Percentiles rank a stretch among this genome's conserved stretches.
Evolutionary conservation across 345 rosid genomes (phyloP).

Genomic region (Nasturtium officinale): DNA sequence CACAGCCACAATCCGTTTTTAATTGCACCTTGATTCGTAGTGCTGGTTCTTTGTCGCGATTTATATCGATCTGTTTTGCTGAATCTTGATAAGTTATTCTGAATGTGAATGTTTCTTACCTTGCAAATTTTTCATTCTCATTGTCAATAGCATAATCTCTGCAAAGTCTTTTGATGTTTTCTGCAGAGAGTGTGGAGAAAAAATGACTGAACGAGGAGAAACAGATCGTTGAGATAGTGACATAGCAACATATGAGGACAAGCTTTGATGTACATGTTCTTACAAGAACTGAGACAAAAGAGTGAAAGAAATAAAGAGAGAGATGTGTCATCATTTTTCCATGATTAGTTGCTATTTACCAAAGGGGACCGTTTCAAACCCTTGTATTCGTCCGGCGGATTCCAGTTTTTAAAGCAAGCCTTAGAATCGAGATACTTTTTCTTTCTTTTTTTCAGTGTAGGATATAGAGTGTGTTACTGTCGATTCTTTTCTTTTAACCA

Average conservation of each 20-base stretch:
- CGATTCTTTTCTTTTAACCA: too few relatives aligned
- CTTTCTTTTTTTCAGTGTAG: neutral
- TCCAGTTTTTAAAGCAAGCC: conserved; percentile 9
- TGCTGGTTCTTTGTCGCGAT: conserved; percentile 38
- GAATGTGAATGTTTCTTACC: conserved; percentile 12
- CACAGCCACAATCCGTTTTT: too few relatives aligned
- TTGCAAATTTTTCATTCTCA: conserved; percentile 38
- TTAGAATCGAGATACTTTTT: neutral
- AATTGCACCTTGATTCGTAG: conserved; percentile 9
- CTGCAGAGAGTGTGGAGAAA: conserved; percentile 9
- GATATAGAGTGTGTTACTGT: neutral
- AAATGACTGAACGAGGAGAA: conserved; percentile 42
- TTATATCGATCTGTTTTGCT: conserved; percentile 17
- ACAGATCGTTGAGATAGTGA: conserved; percentile 45
- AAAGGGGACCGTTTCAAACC: conserved; percentile 42
- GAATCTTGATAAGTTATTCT: conserved; percentile 6
- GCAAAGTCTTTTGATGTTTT: conserved; percentile 14
- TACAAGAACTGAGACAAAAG: conserved; percentile 35
- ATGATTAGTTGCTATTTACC: conserved; percentile 43
- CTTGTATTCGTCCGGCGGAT: conserved; percentile 28
- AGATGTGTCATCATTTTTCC: conserved; percentile 39
- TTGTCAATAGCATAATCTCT: conserved; percentile 43
- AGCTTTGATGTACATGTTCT: conserved; percentile 27
- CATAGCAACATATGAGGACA: conserved; percentile 31
- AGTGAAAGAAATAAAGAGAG: conserved; percentile 25